phyloP scores from a whole-genome alignment of 805 yeast species.

The Kodamaea lidongshanica region DNA sequence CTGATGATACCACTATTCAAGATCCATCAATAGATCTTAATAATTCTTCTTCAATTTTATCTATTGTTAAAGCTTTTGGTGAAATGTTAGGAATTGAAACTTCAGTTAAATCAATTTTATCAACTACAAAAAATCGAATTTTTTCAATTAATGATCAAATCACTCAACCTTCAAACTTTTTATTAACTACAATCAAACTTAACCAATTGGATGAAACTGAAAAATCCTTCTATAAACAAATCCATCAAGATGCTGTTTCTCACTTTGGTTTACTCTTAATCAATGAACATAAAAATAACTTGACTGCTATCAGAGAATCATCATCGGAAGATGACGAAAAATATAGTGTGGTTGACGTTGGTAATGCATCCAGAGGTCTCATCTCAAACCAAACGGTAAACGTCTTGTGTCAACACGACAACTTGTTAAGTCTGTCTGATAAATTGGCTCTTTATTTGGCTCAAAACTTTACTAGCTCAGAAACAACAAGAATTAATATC shows the following conservation, averaged over 20 bases:
- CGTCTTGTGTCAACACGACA: conserved; percentile 27
- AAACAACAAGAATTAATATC: conserved; percentile 14
- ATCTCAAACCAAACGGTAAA: conserved; percentile 16
- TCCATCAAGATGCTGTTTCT: conserved; percentile 22
- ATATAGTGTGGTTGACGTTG: conserved; percentile 5
- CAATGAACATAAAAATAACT: conserved; percentile 10
- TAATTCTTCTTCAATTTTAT: conserved; percentile 28
- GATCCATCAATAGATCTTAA: conserved; percentile 20
- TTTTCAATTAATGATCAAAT: conserved; percentile 29
- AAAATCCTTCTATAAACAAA: conserved; percentile 17
- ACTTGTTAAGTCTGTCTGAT: conserved; percentile 29
- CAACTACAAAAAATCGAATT: conserved; percentile 26
- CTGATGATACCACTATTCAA: conserved; percentile 11
- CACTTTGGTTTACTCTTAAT: conserved; percentile 30
- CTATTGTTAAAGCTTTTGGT: conserved; percentile 30
- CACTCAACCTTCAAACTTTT: conserved; percentile 19
- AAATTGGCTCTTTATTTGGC: conserved; percentile 26
- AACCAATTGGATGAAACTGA: conserved; percentile 18
- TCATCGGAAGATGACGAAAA: conserved; percentile 8
- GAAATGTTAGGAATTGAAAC: conserved; percentile 24
- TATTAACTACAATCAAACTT: conserved; percentile 20
- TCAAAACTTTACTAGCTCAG: conserved; percentile 14
- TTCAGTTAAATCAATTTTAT: conserved; percentile 25
- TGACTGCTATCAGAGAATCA: conserved; percentile 3
- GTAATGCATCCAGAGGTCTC: conserved; percentile 8